phyloP scores from a whole-genome alignment of 805 yeast genomes.

The Yarrowia phangngaensis region DNA sequence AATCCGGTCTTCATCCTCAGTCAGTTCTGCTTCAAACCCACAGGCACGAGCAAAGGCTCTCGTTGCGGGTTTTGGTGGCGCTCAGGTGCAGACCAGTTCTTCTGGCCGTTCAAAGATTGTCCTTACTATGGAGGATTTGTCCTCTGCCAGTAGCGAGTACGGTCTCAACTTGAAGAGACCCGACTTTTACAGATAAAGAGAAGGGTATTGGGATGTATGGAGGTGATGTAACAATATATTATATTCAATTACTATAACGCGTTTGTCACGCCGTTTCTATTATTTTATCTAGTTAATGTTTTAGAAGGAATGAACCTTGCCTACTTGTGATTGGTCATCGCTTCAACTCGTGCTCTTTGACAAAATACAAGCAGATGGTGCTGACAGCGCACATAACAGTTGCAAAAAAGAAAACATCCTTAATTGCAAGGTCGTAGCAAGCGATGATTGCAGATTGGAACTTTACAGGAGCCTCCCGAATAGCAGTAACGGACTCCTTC shows the following conservation, averaged over 20 bases:
- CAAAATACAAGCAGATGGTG: conserved; percentile 17
- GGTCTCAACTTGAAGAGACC: conserved; percentile 88
- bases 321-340: not conserved
- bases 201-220: not conserved
- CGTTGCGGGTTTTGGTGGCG: conserved; percentile 47
- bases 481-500: conserved; percentile 50
- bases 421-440: conserved; percentile 50
- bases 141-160: conserved; percentile 89
- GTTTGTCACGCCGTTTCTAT: no score
- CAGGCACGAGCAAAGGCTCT: conserved; percentile 79
- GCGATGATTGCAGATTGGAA: conserved; percentile 43
- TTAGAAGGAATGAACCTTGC: not conserved
- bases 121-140: conserved; percentile 86
- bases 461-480: conserved; percentile 46
- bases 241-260: not conserved
- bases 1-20: conserved; percentile 82
- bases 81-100: conserved; percentile 38
- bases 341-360: conserved; percentile 22
- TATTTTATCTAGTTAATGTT: not conserved
- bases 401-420: conserved; percentile 49
- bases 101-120: conserved; percentile 70
- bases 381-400: conserved; percentile 15
- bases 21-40: conserved; percentile 80
- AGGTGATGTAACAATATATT: conserved; percentile 5
- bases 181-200: conserved; percentile 73